Percentiles rank a stretch among this genome's conserved stretches.
phyloP scores from a whole-genome alignment of 345 rosid species.

The Heritiera fomes region DNA sequence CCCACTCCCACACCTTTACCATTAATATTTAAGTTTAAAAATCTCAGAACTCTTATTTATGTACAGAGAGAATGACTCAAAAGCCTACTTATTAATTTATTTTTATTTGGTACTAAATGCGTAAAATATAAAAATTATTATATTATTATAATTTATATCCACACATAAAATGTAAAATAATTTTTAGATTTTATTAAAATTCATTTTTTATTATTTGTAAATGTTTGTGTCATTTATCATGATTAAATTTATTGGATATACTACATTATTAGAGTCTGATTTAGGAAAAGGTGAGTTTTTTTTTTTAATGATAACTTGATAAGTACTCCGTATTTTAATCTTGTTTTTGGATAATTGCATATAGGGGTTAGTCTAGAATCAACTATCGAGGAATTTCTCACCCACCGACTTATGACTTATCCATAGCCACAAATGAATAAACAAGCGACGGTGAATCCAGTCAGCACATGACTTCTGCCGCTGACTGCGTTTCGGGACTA shows the following conservation, averaged over 20 bases:
- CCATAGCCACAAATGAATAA: constrained; percentile 22
- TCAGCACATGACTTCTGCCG: constrained; percentile 31
- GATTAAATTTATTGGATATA: too few species aligned
- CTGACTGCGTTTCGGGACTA: neutral
- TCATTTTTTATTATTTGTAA: too few species aligned
- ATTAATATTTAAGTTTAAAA: too few species aligned
- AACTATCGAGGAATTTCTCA: neutral
- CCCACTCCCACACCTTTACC: neutral
- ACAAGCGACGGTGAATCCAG: constrained; percentile 31
- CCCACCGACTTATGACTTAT: neutral
- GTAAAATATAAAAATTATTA: too few species aligned
- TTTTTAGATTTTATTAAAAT: too few species aligned
- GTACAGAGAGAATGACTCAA: neutral
- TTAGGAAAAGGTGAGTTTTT: neutral
- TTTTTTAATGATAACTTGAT: neutral
- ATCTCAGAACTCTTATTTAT: too few species aligned
- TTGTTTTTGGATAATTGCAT: constrained; percentile 7
- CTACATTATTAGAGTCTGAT: too few species aligned
- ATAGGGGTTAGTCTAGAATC: too few species aligned
- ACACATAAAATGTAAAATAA: too few species aligned
- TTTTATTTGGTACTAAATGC: too few species aligned
- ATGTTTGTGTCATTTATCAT: too few species aligned
- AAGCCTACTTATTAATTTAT: neutral
- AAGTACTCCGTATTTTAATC: neutral
- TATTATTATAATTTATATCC: too few species aligned